phyloP scores from a whole-genome alignment of 2,329 filamentous ascomycete species.

The Monascus ruber region DNA sequence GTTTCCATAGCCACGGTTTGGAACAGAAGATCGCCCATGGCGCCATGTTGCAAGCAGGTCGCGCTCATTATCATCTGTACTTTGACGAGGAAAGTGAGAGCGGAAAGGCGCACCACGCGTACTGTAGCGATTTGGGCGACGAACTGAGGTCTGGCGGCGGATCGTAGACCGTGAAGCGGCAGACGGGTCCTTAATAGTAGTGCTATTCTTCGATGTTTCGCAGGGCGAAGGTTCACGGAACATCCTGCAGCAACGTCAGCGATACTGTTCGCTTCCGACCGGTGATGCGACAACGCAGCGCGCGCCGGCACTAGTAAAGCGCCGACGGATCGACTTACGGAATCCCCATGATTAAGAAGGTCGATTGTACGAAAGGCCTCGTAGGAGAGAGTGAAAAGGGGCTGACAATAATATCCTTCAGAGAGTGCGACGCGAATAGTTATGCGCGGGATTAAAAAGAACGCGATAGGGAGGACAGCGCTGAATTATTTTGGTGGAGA shows the following conservation, averaged over 20 bases:
- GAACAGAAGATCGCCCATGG: conserved; percentile 15
- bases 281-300: conserved; percentile 5
- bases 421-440: conserved; percentile 8
- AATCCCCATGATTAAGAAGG: conserved; percentile 26
- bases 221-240: conserved; percentile 43
- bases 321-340: conserved; percentile 24
- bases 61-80: conserved; percentile 21
- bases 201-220: conserved; percentile 24
- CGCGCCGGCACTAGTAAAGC: conserved; percentile 5
- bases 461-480: conserved; percentile 2
- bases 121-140: conserved; percentile 17
- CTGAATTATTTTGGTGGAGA: conserved; percentile 2
- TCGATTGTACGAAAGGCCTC: neutral
- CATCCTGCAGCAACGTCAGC: conserved; percentile 32
- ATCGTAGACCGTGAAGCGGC: conserved; percentile 47
- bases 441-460: conserved; percentile 3
- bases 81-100: conserved; percentile 18
- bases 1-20: conserved; percentile 15
- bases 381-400: neutral
- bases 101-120: conserved; percentile 17
- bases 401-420: neutral
- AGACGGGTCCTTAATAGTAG: conserved; percentile 41
- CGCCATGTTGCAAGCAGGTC: conserved; percentile 12
- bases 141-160: conserved; percentile 38
- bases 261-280: neutral